phyloP scores from a whole-genome alignment of 1,139 yeast genomes.

The Taphrina betulina region DNA sequence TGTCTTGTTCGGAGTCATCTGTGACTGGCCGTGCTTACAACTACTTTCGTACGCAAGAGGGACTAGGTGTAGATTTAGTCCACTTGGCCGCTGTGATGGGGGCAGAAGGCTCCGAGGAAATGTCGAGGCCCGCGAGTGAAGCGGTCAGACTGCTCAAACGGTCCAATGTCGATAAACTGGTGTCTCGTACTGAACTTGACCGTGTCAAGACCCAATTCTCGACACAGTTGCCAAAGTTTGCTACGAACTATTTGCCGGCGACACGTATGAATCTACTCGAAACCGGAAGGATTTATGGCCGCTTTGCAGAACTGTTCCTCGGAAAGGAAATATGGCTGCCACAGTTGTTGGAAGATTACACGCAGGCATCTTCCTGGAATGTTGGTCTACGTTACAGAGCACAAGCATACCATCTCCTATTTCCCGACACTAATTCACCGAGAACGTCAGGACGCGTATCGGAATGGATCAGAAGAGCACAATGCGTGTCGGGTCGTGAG shows the following conservation, averaged over 20 bases:
- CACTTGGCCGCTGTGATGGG: constrained; percentile 16
- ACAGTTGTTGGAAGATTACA: constrained; percentile 7
- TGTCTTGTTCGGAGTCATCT: constrained; percentile 1
- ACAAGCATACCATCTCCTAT: background rate
- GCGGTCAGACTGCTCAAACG: constrained; percentile 4
- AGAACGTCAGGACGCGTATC: background rate
- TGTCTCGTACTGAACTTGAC: background rate
- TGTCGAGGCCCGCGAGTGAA: background rate
- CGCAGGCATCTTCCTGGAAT: constrained; percentile 10
- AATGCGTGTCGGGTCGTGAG: background rate
- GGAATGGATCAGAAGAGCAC: constrained; percentile 7
- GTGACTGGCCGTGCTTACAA: constrained; percentile 3
- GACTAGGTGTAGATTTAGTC: background rate
- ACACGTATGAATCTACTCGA: too few species aligned
- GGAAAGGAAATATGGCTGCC: constrained; percentile 7
- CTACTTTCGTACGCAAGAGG: background rate
- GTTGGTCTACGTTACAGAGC: background rate
- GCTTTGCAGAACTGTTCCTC: background rate
- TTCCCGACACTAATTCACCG: background rate
- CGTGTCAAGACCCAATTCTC: constrained; percentile 4
- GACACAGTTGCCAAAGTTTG: background rate
- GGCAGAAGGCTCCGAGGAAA: constrained; percentile 5
- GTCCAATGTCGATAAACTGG: background rate
- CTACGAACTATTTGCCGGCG: background rate
- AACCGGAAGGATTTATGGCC: background rate